Evolutionary conservation across 345 rosid species (phyloP), one percentile per base, ranked within the genome.

Genomic region (Eucalyptus regnans): DNA sequence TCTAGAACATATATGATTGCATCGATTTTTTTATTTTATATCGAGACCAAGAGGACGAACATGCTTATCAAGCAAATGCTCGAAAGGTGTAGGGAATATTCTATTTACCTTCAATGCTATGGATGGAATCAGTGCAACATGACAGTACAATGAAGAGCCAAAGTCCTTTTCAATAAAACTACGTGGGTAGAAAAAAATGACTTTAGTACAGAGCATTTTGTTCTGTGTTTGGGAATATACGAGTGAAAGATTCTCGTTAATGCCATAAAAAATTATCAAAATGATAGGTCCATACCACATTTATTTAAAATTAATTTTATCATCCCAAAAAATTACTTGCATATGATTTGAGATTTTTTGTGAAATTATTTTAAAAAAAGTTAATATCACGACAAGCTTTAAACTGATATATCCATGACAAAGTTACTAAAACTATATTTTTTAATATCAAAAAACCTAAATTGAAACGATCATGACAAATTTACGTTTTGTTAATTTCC

Each of bases 261-360:
- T 14, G 3, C 18, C 5, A 14, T 64, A n/a, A 64, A 62, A 62
- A 64, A 64, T n/a, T 9, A 33, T 14, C 71, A 16, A 4, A 33
- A 3, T 0, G 12, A 4, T 68, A 33, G 0, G 11, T 9, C 0
- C 2, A 0, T 16, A 17, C 3, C 31, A 13, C 7, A 16, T 31
- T 17, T 31, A 16, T 13, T 68, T 33, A 4, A 33, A 68, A 68
- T 68, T 31, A 33, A 33, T 68, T 68, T 68, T 68, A 16, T 13
- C 7, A 0, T n/a, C 0, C 1, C 33, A 6, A 29, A 64, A 60
- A 64, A n/a, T n/a, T 5, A 64, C n/a, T 25, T 60, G 7, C 66
- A 60, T 0, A 31, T 2, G 11, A 25, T 60, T 60, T 25, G n/a
- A 25, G 13, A 60, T 27, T 27, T 60, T 60, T 27, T 12, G 13